Percentiles rank a stretch among this genome's conserved stretches.
Conservation (phyloP, 1,284 basidiomycete species). For the Wallemia mellicola region DNA sequence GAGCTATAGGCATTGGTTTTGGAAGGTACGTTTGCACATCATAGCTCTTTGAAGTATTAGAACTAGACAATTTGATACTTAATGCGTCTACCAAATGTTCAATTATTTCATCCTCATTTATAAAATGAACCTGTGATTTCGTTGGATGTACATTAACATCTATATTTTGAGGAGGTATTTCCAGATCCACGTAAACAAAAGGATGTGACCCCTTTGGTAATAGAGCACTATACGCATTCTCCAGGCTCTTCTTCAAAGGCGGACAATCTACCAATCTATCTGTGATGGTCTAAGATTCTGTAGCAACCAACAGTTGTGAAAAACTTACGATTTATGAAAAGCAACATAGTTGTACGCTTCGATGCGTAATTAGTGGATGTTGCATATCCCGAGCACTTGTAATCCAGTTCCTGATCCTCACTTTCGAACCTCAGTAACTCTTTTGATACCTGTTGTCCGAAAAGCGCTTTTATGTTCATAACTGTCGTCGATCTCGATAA, state of each 20-base stretch:
- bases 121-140: slow-evolving; percentile 66
- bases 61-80: slow-evolving; percentile 31
- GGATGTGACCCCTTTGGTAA: slow-evolving; percentile 76
- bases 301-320: too few species aligned
- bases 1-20: not conserved
- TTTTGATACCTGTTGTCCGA: slow-evolving; percentile 48
- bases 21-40: not conserved
- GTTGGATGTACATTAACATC: slow-evolving; percentile 98
- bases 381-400: slow-evolving; percentile 42
- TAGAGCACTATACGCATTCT: slow-evolving; percentile 52
- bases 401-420: slow-evolving; percentile 16
- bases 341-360: not conserved
- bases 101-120: slow-evolving; percentile 70
- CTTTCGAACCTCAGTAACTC: slow-evolving; percentile 30
- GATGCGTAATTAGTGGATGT: slow-evolving; percentile 12
- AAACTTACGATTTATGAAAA: slow-evolving; percentile 25
- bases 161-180: slow-evolving; percentile 57
- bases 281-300: too few species aligned
- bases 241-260: slow-evolving; percentile 59
- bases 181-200: slow-evolving; percentile 68
- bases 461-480: slow-evolving; percentile 49
- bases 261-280: slow-evolving; percentile 76
- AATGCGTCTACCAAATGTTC: slow-evolving; percentile 46
- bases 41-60: slow-evolving; percentile 27
- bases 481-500: slow-evolving; percentile 33